Percentiles rank a stretch among this genome's conserved stretches.
These are phyloP conservation scores for Anthostomella pinea DNA, from an alignment of 2,329 filamentous ascomycete genomes.

Conservation along the genomic window DNA sequence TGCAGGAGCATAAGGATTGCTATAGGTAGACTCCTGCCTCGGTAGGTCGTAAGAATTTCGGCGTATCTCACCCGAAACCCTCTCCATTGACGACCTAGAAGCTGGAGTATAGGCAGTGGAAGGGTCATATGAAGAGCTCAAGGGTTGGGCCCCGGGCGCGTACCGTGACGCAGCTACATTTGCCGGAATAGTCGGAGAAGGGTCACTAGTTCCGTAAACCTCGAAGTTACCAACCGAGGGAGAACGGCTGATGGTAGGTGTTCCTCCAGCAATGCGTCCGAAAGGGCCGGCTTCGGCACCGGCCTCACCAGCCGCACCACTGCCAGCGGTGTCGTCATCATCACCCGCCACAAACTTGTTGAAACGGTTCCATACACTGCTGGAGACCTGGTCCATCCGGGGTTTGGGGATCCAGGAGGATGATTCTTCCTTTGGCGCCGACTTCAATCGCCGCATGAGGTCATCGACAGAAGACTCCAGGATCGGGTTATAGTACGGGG, in stretches of 20 bases:
- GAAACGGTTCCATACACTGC: conserved; percentile 86
- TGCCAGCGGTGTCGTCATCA: conserved; percentile 65
- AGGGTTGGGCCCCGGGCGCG: conserved; percentile 37
- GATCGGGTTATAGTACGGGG: conserved; percentile 77
- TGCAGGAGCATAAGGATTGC: conserved; percentile 34
- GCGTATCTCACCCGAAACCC: conserved; percentile 42
- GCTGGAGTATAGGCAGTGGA: conserved; percentile 28
- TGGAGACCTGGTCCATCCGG: conserved; percentile 93
- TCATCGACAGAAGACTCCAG: conserved; percentile 79
- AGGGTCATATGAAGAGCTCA: conserved; percentile 37
- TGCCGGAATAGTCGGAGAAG: conserved; percentile 34
- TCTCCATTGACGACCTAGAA: conserved; percentile 43
- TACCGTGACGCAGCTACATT: conserved; percentile 52
- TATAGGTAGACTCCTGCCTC: conserved; percentile 34
- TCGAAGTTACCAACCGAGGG: conserved; percentile 72
- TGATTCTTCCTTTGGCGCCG: conserved; percentile 77
- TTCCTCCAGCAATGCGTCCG: conserved; percentile 72
- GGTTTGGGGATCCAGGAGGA: conserved; percentile 92
- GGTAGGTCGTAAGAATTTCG: conserved; percentile 42
- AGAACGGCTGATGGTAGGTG: conserved; percentile 70
- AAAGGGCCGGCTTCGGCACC: conserved; percentile 73
- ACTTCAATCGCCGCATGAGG: conserved; percentile 75
- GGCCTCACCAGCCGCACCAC: conserved; percentile 53
- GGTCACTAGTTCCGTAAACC: conserved; percentile 56
- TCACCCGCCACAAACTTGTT: conserved; percentile 96